Evolutionary conservation across 371 early-diverging fungal species (phyloP).

Genomic region (Mucor mucedo): DNA sequence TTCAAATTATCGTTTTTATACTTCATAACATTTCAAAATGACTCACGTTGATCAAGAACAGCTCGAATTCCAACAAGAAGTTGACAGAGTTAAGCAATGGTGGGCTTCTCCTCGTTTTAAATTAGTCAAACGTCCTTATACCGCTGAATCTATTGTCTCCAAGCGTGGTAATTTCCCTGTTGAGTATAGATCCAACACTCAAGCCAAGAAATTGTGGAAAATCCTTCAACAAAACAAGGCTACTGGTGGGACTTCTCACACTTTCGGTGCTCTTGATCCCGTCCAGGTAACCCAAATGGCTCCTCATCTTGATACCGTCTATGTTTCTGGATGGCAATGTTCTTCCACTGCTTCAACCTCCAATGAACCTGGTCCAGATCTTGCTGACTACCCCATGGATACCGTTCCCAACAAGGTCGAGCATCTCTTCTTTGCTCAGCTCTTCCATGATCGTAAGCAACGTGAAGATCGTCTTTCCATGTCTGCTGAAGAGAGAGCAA

Average conservation of each 20-base stretch:
- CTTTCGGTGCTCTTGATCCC: conserved; percentile 95
- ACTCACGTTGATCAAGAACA: conserved; percentile 60
- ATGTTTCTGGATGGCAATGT: conserved; percentile 98
- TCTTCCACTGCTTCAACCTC: conserved; percentile 96
- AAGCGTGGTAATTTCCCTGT: conserved; percentile 87
- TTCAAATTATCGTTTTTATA: conserved; percentile 3
- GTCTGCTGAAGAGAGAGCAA: conserved; percentile 72
- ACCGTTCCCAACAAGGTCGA: conserved; percentile 99
- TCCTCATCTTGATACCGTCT: conserved; percentile 96
- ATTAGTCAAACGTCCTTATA: conserved; percentile 87
- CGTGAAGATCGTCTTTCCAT: conserved; percentile 84
- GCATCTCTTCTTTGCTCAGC: conserved; percentile 97
- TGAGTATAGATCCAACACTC: conserved; percentile 81
- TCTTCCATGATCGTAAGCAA: conserved; percentile 98
- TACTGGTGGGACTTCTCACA: conserved; percentile 83
- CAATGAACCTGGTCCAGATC: conserved; percentile 99
- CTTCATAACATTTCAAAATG: conserved; percentile 19
- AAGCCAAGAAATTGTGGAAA: conserved; percentile 94
- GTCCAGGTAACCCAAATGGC: conserved; percentile 97
- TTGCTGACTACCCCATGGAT: conserved; percentile 99
- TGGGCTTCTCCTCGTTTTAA: conserved; percentile 88
- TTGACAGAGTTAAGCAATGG: conserved; percentile 87
- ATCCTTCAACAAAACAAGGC: conserved; percentile 81
- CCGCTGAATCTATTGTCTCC: conserved; percentile 88
- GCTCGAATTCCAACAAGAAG: conserved; percentile 75